Conservation (phyloP, 2,329 filamentous ascomycete genomes). For the Scytalidium lignicola region DNA sequence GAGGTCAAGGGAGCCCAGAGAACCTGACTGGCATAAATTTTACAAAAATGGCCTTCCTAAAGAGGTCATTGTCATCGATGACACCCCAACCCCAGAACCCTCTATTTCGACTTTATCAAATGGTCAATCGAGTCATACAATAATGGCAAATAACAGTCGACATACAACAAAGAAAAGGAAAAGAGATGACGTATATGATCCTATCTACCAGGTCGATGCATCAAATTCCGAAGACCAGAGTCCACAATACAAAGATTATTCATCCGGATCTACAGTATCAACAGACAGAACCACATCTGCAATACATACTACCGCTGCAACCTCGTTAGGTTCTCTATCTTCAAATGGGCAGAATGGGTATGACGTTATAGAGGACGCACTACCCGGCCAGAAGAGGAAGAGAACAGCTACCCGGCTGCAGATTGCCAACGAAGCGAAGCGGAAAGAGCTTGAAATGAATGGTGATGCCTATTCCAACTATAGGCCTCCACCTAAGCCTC, state of each 20-base stretch:
- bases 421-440: conserved; percentile 74
- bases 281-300: conserved; percentile 79
- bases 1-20: conserved; percentile 37
- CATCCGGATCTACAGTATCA: conserved; percentile 67
- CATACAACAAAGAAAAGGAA: conserved; percentile 70
- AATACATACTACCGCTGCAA: conserved; percentile 81
- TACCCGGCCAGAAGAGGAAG: conserved; percentile 84
- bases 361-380: conserved; percentile 56
- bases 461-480: conserved; percentile 74
- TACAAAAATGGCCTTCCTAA: conserved; percentile 80
- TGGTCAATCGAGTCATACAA: conserved; percentile 16
- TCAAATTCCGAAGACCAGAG: conserved; percentile 68
- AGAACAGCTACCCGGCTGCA: conserved; percentile 71
- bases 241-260: conserved; percentile 61
- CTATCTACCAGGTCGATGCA: conserved; percentile 64
- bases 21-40: conserved; percentile 74
- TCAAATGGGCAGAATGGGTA: conserved; percentile 58
- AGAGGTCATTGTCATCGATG: conserved; percentile 78
- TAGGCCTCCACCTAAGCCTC: conserved; percentile 78
- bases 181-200: conserved; percentile 59
- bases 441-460: conserved; percentile 65
- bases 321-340: conserved; percentile 67
- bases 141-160: conserved; percentile 34
- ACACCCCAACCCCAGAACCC: conserved; percentile 51
- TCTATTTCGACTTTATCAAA: conserved; percentile 35